Conservation (phyloP, 495 filamentous ascomycete species). For the Neurospora hispaniola region DNA sequence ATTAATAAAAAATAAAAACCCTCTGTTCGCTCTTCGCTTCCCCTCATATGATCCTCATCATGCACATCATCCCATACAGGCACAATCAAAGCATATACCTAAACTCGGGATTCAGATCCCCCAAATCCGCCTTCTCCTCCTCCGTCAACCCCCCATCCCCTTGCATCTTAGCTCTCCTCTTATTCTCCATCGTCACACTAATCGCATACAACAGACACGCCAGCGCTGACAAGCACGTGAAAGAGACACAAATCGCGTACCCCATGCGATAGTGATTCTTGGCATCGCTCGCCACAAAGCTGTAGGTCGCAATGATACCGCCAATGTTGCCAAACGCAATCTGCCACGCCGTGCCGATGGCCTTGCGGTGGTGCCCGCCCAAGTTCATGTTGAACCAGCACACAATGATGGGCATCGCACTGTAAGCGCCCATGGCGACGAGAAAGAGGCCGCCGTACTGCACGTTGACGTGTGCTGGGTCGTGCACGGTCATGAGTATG, state of each 20-base stretch:
- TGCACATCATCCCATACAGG: too few species aligned
- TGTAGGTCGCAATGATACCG: slow-evolving; percentile 82
- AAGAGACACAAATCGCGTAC: slow-evolving; percentile 68
- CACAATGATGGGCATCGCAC: slow-evolving; percentile 71
- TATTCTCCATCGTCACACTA: slow-evolving; percentile 54
- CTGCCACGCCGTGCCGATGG: slow-evolving; percentile 81
- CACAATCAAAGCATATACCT: slow-evolving; percentile 36
- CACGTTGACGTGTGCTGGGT: slow-evolving; percentile 33
- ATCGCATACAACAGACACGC: slow-evolving; percentile 51
- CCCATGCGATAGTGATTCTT: slow-evolving; percentile 56
- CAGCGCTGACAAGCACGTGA: slow-evolving; percentile 54
- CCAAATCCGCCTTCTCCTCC: slow-evolving; percentile 62
- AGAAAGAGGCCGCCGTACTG: slow-evolving; percentile 71
- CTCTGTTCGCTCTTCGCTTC: not conserved
- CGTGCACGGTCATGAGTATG: slow-evolving; percentile 53
- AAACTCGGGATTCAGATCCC: slow-evolving; percentile 57
- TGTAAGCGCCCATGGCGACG: slow-evolving; percentile 51
- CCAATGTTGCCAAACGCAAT: slow-evolving; percentile 91
- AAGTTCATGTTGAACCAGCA: slow-evolving; percentile 96
- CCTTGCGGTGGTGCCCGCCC: slow-evolving; percentile 72
- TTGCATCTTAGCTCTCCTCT: slow-evolving; percentile 43
- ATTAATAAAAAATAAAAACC: too few species aligned
- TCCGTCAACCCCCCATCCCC: slow-evolving; percentile 51
- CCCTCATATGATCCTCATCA: not conserved
- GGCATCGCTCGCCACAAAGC: slow-evolving; percentile 63